Base-by-base conservation (phyloP, 2,329 filamentous ascomycete species). In the Phoma sp. region DNA sequence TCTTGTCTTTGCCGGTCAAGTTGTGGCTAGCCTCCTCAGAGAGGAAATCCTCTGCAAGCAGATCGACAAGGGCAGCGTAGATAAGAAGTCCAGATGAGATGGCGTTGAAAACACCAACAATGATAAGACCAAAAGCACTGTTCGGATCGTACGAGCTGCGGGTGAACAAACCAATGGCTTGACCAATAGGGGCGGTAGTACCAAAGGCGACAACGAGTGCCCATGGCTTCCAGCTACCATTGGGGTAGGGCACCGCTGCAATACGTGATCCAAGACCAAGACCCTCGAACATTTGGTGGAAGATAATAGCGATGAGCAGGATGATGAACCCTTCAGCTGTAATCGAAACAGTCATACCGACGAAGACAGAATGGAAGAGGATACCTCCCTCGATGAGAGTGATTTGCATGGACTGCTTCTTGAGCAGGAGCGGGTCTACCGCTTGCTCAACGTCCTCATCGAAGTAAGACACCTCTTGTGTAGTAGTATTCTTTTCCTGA, bases 41-140 rank as follows among this genome's bases (percentile, higher is more conserved):
- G 14, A 88, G 75, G 73, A 88, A 88, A 65, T 88, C 86, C 62
- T 87, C 85, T 4, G 84, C 84, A 32, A 88, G 72, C 27, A 88
- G 72, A 66, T 88, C 85, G 2, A 88, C 86, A 6, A 87, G 75
- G 2, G 85, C 83, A 36, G 84, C 84, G 64, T 86, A 87, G 46
- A 87, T 80, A 6, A 87, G 70, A 25, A 87, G 77, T 66, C 84
- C 85, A 24, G 74, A 86, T 1, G 84, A 87, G 78, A 88, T 87
- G 24, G 86, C 84, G 62, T 88, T 88, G 72, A 87, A 88, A 0
- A 85, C 70, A 40, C 86, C 86, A 9, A 88, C 85, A 44, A 88
- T 81, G 54, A 88, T 85, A 25, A 88, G 69, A 29, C 85, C 86
- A 52, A 87, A 83, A 7, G 84, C 84, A 51, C 84, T 86, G 55